A percentile compares a stretch with the other conserved stretches of the same genome.
phyloP scores from a whole-genome alignment of 805 yeast genomes.

The Kuraishia floccosa region DNA sequence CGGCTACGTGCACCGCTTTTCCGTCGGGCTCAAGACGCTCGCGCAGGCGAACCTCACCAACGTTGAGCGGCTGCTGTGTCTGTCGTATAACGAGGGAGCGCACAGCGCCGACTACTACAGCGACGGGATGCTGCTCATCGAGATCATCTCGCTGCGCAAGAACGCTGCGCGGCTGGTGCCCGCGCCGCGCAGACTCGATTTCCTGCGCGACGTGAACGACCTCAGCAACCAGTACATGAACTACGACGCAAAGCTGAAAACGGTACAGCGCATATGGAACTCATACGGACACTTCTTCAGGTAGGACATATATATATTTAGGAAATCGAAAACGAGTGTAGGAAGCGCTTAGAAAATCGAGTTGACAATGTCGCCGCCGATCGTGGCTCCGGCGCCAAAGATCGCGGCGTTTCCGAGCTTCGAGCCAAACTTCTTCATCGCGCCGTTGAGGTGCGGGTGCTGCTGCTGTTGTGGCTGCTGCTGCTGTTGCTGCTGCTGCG shows the following conservation, averaged over 20 bases:
- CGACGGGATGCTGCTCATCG: conserved; percentile 58
- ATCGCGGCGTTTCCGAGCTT: conserved; percentile 92
- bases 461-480: conserved; percentile 16
- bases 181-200: conserved; percentile 31
- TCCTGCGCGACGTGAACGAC: conserved; percentile 55
- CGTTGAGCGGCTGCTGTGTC: conserved; percentile 41
- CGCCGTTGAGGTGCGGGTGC: conserved; percentile 12
- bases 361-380: conserved; percentile 80
- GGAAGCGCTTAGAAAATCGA: conserved; percentile 42
- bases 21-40: conserved; percentile 22
- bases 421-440: conserved; percentile 61
- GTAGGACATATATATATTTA: conserved; percentile 8
- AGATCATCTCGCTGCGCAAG: conserved; percentile 43
- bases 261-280: conserved; percentile 51
- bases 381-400: conserved; percentile 95
- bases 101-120: conserved; percentile 19
- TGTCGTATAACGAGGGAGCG: conserved; percentile 7
- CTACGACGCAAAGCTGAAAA: conserved; percentile 26
- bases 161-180: conserved; percentile 43
- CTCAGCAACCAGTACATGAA: conserved; percentile 30
- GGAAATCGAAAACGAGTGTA: background rate
- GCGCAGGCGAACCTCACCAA: conserved; percentile 39
- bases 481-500: conserved; percentile 19
- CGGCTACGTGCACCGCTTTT: conserved; percentile 22
- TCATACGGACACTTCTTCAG: conserved; percentile 29